Percentiles rank a stretch among this genome's conserved stretches.
Conservation (phyloP, 139 green algal genomes). For the Microglena sp. region DNA sequence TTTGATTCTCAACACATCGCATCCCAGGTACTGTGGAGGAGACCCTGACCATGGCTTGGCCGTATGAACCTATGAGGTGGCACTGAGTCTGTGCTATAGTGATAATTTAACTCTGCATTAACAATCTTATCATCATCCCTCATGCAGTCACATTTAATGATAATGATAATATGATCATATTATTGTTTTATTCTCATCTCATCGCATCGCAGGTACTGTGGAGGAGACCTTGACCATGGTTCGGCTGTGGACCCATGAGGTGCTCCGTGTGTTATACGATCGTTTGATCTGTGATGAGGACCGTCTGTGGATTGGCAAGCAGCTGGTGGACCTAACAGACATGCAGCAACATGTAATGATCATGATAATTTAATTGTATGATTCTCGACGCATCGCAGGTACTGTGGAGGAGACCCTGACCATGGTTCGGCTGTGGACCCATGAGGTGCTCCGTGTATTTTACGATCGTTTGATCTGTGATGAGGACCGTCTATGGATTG, state of each 20-base stretch:
- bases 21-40: constrained; percentile 26
- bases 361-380: no score
- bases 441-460: constrained; percentile 39
- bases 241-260: constrained; percentile 63
- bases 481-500: constrained; percentile 39
- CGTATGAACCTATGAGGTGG: no score
- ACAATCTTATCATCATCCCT: no score
- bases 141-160: no score
- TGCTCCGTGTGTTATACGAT: constrained; percentile 34
- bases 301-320: constrained; percentile 39
- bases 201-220: constrained; percentile 15
- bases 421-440: constrained; percentile 44
- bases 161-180: no score
- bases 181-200: no score
- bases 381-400: no score
- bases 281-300: constrained; percentile 49
- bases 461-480: constrained; percentile 59
- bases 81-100: no score
- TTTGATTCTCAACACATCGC: no score
- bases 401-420: constrained; percentile 15
- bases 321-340: no score
- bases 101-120: no score
- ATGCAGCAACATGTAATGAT: no score
- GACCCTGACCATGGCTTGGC: not conserved
- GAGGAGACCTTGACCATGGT: constrained; percentile 21